Evolutionary conservation across 78 protist species (phyloP), one percentile per base, ranked within the genome.

Genomic region (Bigelowiella natans): DNA sequence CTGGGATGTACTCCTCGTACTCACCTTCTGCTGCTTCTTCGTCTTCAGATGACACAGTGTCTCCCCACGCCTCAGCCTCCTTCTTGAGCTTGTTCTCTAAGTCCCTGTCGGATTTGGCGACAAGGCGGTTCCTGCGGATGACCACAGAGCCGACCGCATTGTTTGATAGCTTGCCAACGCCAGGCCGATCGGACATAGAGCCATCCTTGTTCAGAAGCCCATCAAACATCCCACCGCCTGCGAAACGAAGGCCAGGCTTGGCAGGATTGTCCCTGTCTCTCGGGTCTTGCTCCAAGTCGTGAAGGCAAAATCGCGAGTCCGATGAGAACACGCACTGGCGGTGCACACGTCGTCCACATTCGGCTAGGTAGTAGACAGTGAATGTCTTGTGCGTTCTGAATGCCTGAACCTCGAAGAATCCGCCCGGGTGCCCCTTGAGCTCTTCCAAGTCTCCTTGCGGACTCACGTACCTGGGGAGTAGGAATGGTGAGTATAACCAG

Each of bases 1-100:
- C 51, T n/a, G 94, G 94, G 26, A 89, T 3, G n/a, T 28, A 88
- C 88, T 7, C 30, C 40, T 92, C 94, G 2, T 26, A 51, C 73
- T 51, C 73, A 18, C 18, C 18, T 18, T 51, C 73, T 18, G 7
- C 34, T 18, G 34, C 7, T 51, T 51, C 18, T 18, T 51, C 73
- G 73, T 26, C 73, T n/a, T n/a, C n/a, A n/a, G n/a, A n/a, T n/a
- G n/a, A n/a, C 34, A 51, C 73, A 51, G 73, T 26, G 18, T 7
- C 73, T 51, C 73, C 73, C 73, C 73, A 51, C 18, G 7, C 73
- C 18, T 51, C 18, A 51, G 73, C 73, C 34, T 18, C 34, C 18
- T 51, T 51, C 34, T 7, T 26, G 7, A 26, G 34, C 34, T 18
- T 7, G 73, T 7, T 18, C 34, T 7, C 7, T 7, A 7, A 18